Conservation (phyloP, 1,284 basidiomycete species). For the Leccinum fuscescens region DNA sequence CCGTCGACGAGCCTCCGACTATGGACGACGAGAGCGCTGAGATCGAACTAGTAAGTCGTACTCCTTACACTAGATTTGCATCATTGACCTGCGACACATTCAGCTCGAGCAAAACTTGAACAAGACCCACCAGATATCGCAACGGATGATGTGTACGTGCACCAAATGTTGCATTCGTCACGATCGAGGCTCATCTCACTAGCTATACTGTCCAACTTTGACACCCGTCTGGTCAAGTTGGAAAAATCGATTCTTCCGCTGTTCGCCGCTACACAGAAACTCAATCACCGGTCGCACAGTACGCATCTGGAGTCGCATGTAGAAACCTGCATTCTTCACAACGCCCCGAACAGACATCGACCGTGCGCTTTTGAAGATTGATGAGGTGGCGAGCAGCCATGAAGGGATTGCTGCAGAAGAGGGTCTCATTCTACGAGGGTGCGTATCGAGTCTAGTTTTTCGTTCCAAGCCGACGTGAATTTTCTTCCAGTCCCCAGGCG, state of each 20-base stretch:
- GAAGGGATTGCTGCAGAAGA: constrained; percentile 78
- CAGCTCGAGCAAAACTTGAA: constrained; percentile 83
- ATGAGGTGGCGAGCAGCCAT: constrained; percentile 71
- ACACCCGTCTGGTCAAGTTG: constrained; percentile 70
- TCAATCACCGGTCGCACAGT: constrained; percentile 71
- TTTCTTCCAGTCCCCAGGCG: constrained; percentile 56
- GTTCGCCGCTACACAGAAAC: constrained; percentile 70
- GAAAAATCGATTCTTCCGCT: constrained; percentile 79
- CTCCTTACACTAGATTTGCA: neutral
- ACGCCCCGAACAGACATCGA: constrained; percentile 61
- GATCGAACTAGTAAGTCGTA: constrained; percentile 21
- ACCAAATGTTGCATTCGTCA: neutral
- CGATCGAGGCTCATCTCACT: constrained; percentile 24
- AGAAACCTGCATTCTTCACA: constrained; percentile 2
- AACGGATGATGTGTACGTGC: constrained; percentile 74
- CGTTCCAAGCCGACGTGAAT: constrained; percentile 1
- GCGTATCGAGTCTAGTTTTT: constrained; percentile 14
- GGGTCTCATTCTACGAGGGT: constrained; percentile 74
- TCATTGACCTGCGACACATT: neutral
- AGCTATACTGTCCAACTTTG: constrained; percentile 79
- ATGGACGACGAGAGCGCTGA: constrained; percentile 33
- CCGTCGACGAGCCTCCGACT: neutral
- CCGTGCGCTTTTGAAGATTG: constrained; percentile 69
- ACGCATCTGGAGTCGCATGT: constrained; percentile 25
- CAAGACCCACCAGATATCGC: constrained; percentile 78